Evolutionary conservation across 441 rosid genomes (phyloP).

Genomic region (Bocquillonia castaneifolia): DNA sequence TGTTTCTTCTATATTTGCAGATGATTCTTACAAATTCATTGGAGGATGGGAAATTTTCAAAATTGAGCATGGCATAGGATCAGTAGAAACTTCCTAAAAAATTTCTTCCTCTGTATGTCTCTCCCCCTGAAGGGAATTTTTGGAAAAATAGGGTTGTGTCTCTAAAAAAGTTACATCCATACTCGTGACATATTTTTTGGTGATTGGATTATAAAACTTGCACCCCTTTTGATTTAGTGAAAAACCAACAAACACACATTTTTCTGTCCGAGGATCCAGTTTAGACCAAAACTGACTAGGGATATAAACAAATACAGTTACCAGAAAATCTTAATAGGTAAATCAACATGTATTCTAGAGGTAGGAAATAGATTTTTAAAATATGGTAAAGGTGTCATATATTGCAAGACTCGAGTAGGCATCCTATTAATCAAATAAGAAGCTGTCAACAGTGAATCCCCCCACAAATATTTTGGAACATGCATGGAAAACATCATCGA

Average conservation of each 20-base stretch:
- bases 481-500: conserved; percentile 3
- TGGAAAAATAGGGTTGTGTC: neutral
- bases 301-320: neutral
- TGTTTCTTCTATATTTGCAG: too few relatives aligned
- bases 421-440: neutral
- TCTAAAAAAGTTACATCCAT: neutral
- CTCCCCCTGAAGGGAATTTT: neutral
- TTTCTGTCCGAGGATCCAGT: neutral
- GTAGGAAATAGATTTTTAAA: neutral
- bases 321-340: neutral
- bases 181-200: too few relatives aligned
- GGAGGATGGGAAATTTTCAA: too few relatives aligned
- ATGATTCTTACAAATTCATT: too few relatives aligned
- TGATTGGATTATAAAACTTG: too few relatives aligned
- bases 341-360: neutral
- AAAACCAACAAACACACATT: neutral
- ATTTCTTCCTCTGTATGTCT: neutral
- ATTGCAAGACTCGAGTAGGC: neutral
- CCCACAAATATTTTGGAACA: neutral
- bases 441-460: neutral
- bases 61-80: too few relatives aligned
- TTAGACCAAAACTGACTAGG: neutral
- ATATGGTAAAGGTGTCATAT: neutral
- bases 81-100: neutral
- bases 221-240: neutral